These are phyloP conservation scores for Ulmus americana DNA, from an alignment of 331 rosid genomes.

Conservation along the genomic window DNA sequence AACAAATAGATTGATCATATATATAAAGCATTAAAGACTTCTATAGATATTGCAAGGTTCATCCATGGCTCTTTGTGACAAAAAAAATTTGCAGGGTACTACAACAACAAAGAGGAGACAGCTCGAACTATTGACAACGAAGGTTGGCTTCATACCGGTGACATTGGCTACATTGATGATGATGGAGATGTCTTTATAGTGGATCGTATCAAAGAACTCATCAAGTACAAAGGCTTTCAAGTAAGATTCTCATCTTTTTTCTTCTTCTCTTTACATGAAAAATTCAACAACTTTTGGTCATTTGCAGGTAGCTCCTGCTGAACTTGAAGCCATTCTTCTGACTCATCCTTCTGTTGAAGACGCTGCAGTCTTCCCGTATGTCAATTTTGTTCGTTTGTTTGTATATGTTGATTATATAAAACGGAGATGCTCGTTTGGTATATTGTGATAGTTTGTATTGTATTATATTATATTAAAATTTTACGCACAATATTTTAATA, in stretches of 20 bases:
- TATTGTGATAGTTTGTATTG: no score
- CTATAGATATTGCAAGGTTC: not conserved
- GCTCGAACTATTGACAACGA: constrained; percentile 58
- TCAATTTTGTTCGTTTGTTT: not conserved
- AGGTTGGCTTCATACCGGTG: constrained; percentile 94
- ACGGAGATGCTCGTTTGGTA: no score
- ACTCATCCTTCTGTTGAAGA: constrained; percentile 74
- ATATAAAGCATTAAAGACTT: not conserved
- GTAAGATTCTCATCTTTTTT: constrained; percentile 36
- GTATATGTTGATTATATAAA: not conserved
- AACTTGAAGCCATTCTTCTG: constrained; percentile 79
- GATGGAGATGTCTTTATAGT: constrained; percentile 72
- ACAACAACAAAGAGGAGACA: constrained; percentile 60
- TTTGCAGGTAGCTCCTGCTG: constrained; percentile 86
- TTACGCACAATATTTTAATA: not conserved
- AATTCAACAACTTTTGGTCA: not conserved
- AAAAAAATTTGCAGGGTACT: constrained; percentile 33
- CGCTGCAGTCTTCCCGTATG: constrained; percentile 93
- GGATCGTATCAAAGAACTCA: constrained; percentile 84
- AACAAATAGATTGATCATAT: not conserved
- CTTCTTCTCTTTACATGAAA: not conserved
- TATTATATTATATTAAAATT: not conserved
- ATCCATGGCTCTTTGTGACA: not conserved
- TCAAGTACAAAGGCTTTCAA: constrained; percentile 89
- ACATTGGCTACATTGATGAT: constrained; percentile 69